These are phyloP conservation scores for Aspergillus conjunctus DNA, from an alignment of 495 filamentous ascomycete genomes.

Conservation along the genomic window DNA sequence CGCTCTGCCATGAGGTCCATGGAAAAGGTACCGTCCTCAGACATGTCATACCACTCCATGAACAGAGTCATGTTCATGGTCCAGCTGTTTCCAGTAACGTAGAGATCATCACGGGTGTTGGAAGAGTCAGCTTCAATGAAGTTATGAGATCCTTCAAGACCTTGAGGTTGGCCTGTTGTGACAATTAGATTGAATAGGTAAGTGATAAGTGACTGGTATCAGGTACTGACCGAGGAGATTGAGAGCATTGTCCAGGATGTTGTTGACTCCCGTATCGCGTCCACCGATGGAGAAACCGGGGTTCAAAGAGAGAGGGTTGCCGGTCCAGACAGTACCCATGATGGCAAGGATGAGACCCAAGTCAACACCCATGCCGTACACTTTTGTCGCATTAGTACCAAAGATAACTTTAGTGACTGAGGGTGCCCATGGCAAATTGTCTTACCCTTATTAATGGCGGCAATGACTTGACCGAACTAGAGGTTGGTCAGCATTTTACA, in stretches of 20 bases:
- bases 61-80: slow-evolving; percentile 48
- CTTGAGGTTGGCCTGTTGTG: slow-evolving; percentile 38
- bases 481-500: neutral
- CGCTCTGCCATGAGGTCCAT: slow-evolving; percentile 43
- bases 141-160: slow-evolving; percentile 57
- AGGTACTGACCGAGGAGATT: slow-evolving; percentile 30
- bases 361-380: slow-evolving; percentile 55
- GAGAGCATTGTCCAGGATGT: slow-evolving; percentile 32
- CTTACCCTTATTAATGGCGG: slow-evolving; percentile 38
- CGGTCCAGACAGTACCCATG: slow-evolving; percentile 55
- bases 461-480: slow-evolving; percentile 30
- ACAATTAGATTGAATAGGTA: neutral
- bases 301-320: slow-evolving; percentile 43
- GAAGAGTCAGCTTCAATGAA: slow-evolving; percentile 60
- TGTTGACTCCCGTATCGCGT: slow-evolving; percentile 33
- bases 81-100: slow-evolving; percentile 46
- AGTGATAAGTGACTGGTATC: neutral
- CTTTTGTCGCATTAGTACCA: slow-evolving; percentile 22
- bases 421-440: neutral
- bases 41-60: slow-evolving; percentile 41
- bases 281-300: slow-evolving; percentile 46
- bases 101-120: slow-evolving; percentile 55
- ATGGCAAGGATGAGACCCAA: slow-evolving; percentile 51
- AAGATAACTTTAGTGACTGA: neutral
- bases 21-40: slow-evolving; percentile 36